Conservation (phyloP, 2,329 filamentous ascomycete genomes). For the Fusarium multiceps region DNA sequence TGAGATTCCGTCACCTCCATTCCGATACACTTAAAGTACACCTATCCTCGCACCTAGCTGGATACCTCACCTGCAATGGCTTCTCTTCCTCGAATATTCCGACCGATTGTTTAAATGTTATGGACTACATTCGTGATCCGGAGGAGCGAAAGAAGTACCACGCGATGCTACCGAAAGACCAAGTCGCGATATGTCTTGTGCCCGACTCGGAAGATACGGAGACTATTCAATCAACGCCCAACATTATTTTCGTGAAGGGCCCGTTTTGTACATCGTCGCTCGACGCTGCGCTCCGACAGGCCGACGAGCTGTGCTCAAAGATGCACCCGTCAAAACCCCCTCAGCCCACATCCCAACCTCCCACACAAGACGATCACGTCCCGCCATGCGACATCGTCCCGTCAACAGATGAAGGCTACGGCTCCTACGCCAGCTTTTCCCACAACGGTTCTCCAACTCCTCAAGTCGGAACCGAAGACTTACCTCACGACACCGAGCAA, state of each 20-base stretch:
- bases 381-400: no score
- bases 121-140: slow-evolving; percentile 20
- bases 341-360: neutral
- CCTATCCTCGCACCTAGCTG: slow-evolving; percentile 9
- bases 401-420: slow-evolving; percentile 9
- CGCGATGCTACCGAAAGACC: neutral
- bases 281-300: slow-evolving; percentile 24
- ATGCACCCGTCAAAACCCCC: neutral
- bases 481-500: fast-evolving
- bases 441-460: neutral
- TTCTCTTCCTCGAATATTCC: slow-evolving; percentile 8
- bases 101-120: slow-evolving; percentile 17
- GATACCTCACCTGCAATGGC: slow-evolving; percentile 8
- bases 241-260: slow-evolving; percentile 27
- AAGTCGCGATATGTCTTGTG: slow-evolving; percentile 35
- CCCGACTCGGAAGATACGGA: neutral
- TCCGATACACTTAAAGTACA: neutral
- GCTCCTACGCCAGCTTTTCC: neutral
- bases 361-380: no score
- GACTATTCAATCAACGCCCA: neutral
- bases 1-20: slow-evolving; percentile 5
- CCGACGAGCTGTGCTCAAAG: neutral
- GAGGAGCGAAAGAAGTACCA: slow-evolving; percentile 9
- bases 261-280: slow-evolving; percentile 26
- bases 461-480: neutral